Evolutionary conservation across 2,329 filamentous ascomycete genomes (phyloP).

Genomic region (Penicillium sp.): DNA sequence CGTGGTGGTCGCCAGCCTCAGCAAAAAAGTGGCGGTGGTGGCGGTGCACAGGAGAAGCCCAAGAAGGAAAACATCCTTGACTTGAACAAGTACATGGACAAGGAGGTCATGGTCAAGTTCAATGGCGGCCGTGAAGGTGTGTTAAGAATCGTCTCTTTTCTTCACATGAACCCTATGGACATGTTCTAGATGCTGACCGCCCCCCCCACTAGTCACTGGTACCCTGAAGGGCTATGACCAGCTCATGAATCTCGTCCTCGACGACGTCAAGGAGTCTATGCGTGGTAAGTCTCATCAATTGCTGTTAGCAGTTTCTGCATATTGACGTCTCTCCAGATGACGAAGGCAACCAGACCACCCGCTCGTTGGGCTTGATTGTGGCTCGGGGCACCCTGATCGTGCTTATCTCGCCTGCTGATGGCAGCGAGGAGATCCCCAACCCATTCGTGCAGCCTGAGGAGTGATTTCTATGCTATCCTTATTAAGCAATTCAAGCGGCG

Average conservation of each 20-base stretch:
- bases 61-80: constrained; percentile 99
- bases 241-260: constrained; percentile 95
- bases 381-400: constrained; percentile 90
- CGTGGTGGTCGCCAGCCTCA: constrained; percentile 29
- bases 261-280: constrained; percentile 87
- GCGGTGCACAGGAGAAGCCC: constrained; percentile 65
- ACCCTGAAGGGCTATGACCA: constrained; percentile 94
- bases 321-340: constrained; percentile 63
- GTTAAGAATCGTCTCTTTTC: background rate
- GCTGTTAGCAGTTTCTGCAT: constrained; percentile 3
- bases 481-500: background rate
- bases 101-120: constrained; percentile 93
- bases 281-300: constrained; percentile 62
- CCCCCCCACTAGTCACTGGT: constrained; percentile 65
- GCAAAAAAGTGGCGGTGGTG: constrained; percentile 50
- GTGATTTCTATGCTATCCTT: constrained; percentile 30
- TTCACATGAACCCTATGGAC: background rate
- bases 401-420: constrained; percentile 86
- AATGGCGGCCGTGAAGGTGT: constrained; percentile 64
- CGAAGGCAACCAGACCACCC: constrained; percentile 80
- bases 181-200: constrained; percentile 7
- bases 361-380: constrained; percentile 79
- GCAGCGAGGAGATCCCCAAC: constrained; percentile 93
- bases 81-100: constrained; percentile 93
- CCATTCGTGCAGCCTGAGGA: constrained; percentile 79